phyloP scores from a whole-genome alignment of 257 asterid genomes.

The Nicotiana tomentosiformis region DNA sequence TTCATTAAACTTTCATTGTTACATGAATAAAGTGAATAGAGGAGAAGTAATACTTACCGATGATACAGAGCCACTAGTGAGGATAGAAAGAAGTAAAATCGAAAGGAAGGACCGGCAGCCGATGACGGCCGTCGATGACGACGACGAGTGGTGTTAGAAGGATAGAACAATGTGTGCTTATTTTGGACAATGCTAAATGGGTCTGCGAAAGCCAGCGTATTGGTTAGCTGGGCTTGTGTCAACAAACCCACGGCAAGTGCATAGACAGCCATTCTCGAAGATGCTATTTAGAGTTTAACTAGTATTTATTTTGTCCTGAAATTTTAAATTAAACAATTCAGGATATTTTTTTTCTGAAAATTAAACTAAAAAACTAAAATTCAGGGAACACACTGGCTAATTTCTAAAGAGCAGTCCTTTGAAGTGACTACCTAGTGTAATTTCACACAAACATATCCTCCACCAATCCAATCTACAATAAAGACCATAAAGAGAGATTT shows the following conservation, averaged over 20 bases:
- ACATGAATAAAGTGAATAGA: not conserved
- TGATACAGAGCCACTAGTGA: not conserved
- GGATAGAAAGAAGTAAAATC: not conserved
- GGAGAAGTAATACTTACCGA: not conserved
- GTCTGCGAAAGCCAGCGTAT: not conserved
- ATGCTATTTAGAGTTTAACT: no score
- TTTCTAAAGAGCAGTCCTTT: no score
- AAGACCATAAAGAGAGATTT: no score
- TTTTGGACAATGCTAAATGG: not conserved
- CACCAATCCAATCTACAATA: no score
- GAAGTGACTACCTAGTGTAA: no score
- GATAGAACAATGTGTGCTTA: not conserved
- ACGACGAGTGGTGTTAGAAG: not conserved
- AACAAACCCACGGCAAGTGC: not conserved
- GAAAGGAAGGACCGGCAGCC: not conserved
- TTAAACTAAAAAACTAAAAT: no score
- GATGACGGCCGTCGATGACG: not conserved
- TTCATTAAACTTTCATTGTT: not conserved
- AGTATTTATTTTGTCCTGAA: no score
- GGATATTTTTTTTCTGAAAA: no score
- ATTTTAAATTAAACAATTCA: no score
- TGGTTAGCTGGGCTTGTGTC: not conserved
- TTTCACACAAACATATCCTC: no score
- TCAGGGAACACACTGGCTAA: no score
- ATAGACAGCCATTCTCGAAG: no score